phyloP scores from a whole-genome alignment of 2,329 filamentous ascomycete genomes.

The Akanthomyces dipterigenus region DNA sequence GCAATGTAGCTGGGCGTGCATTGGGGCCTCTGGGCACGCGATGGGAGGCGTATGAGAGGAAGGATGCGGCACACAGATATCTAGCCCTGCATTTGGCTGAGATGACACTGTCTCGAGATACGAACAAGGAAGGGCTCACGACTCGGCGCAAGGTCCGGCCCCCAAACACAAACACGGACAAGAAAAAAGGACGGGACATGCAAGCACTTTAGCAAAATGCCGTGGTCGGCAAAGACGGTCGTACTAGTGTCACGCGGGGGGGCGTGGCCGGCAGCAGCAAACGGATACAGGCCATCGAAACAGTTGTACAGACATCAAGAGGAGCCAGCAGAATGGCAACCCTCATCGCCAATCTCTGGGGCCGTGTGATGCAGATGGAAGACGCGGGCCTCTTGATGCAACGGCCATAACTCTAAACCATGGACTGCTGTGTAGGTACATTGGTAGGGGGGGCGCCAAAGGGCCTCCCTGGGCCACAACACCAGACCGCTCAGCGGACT shows the following conservation, averaged over 20 bases:
- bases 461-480: no score
- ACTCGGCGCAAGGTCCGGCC: background rate
- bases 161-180: background rate
- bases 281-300: background rate
- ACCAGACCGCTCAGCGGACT: no score
- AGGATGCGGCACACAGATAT: background rate
- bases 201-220: background rate
- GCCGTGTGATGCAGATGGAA: background rate
- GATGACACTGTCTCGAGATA: slow-evolving; percentile 1
- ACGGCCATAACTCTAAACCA: background rate
- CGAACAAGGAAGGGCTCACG: background rate
- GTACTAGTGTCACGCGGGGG: background rate
- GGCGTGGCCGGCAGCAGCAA: background rate
- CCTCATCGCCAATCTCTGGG: background rate
- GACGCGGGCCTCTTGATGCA: background rate
- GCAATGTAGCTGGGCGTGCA: background rate
- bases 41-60: background rate
- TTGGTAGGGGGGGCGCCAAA: background rate
- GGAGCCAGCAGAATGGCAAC: background rate
- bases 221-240: background rate
- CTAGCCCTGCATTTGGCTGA: slow-evolving; percentile 1
- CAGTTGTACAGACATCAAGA: background rate
- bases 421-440: background rate
- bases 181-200: background rate
- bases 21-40: background rate